Conservation (phyloP, 768 basidiomycete genomes). For the Megacollybia marginata region DNA sequence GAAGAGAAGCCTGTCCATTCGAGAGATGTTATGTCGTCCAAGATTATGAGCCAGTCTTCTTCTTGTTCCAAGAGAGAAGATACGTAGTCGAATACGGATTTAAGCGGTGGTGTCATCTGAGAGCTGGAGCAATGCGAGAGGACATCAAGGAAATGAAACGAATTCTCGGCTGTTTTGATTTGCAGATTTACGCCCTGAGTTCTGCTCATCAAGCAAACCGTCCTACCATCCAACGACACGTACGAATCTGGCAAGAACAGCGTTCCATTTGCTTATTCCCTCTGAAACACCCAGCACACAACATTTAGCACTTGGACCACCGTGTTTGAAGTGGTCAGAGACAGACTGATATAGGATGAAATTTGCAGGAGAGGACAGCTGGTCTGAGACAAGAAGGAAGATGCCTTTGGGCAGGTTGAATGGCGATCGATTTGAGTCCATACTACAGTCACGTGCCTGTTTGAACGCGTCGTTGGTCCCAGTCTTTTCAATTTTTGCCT, state of each 20-base stretch:
- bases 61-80: conserved; percentile 10
- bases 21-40: conserved; percentile 62
- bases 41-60: conserved; percentile 38
- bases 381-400: conserved; percentile 60
- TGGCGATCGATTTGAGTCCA: conserved; percentile 26
- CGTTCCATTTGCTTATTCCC: background rate
- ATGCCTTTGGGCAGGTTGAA: conserved; percentile 43
- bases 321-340: conserved; percentile 43
- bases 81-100: conserved; percentile 28
- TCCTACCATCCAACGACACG: conserved; percentile 15
- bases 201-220: no score
- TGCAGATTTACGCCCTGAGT: no score
- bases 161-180: conserved; percentile 13
- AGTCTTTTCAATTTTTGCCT: no score
- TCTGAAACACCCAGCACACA: conserved; percentile 31
- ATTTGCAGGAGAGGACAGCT: conserved; percentile 63
- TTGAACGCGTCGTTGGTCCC: no score
- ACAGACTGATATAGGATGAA: conserved; percentile 60
- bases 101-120: conserved; percentile 8
- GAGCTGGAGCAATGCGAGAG: conserved; percentile 1
- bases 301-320: conserved; percentile 18
- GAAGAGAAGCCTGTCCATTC: conserved; percentile 62
- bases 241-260: conserved; percentile 12
- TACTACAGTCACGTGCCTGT: no score
- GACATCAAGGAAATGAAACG: conserved; percentile 22